Evolutionary conservation across 768 basidiomycete species (phyloP).

Genomic region (Hemileccinum rubropunctum): DNA sequence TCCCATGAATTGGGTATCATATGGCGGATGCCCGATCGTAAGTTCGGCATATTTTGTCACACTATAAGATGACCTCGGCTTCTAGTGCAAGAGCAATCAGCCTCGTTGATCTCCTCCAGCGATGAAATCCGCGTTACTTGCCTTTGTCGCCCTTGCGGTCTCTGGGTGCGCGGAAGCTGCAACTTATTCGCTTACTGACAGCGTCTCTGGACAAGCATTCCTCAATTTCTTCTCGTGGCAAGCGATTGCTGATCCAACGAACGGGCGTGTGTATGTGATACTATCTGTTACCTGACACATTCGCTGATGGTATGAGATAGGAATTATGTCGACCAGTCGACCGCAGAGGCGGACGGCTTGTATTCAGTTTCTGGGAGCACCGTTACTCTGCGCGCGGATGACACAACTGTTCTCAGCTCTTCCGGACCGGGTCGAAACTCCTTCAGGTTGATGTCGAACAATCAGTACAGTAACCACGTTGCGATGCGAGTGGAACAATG

Average conservation of each 20-base stretch:
- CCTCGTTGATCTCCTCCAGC: neutral
- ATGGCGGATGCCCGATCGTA: neutral
- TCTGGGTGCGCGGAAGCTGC: slow-evolving; percentile 31
- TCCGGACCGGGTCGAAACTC: slow-evolving; percentile 35
- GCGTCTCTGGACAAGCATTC: slow-evolving; percentile 50
- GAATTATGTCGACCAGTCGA: slow-evolving; percentile 44
- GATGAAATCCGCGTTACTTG: slow-evolving; percentile 4
- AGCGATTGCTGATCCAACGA: slow-evolving; percentile 31
- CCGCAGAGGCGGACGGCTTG: slow-evolving; percentile 52
- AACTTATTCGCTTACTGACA: slow-evolving; percentile 45
- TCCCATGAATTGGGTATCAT: neutral
- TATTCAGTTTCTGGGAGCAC: slow-evolving; percentile 50
- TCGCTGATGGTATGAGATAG: slow-evolving; percentile 18
- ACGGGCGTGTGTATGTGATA: slow-evolving; percentile 31
- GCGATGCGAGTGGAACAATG: slow-evolving; percentile 23
- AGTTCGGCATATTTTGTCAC: neutral
- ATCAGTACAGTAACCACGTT: slow-evolving; percentile 33
- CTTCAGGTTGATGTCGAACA: slow-evolving; percentile 34
- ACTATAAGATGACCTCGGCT: slow-evolving; percentile 9
- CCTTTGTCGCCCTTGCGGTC: slow-evolving; percentile 8
- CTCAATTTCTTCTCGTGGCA: slow-evolving; percentile 33
- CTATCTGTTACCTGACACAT: neutral
- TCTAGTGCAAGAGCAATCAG: neutral
- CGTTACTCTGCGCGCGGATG: slow-evolving; percentile 33
- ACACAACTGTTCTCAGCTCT: slow-evolving; percentile 29